A percentile compares a stretch with the other conserved stretches of the same genome.
These are phyloP conservation scores for Fusarium sp. DNA, from an alignment of 2,329 filamentous ascomycete genomes.

Conservation along the genomic window DNA sequence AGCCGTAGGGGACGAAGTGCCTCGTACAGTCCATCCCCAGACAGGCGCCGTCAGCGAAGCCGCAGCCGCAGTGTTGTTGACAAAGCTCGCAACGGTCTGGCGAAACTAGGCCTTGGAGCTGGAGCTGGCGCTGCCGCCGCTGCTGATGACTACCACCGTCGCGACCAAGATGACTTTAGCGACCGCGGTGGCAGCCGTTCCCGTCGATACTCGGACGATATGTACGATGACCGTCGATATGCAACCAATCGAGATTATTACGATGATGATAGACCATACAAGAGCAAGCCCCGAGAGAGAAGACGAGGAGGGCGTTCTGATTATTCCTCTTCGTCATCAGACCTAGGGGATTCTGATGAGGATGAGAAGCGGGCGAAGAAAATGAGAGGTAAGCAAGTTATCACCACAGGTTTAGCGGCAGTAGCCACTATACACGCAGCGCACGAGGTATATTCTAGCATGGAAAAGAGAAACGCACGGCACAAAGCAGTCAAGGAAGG, in stretches of 20 bases:
- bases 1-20: constrained; percentile 63
- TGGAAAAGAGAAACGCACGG: constrained; percentile 63
- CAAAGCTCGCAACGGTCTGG: constrained; percentile 66
- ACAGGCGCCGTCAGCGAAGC: constrained; percentile 56
- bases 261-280: constrained; percentile 56
- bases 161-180: constrained; percentile 56
- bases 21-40: constrained; percentile 53
- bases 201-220: constrained; percentile 52
- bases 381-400: constrained; percentile 69
- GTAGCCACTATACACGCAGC: constrained; percentile 69
- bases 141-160: constrained; percentile 49
- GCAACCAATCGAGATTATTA: constrained; percentile 53
- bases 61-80: constrained; percentile 73
- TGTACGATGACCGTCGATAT: constrained; percentile 56
- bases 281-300: constrained; percentile 51
- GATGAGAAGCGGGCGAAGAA: constrained; percentile 63
- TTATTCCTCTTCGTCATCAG: constrained; percentile 60
- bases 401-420: constrained; percentile 64
- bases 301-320: constrained; percentile 53
- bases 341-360: constrained; percentile 65
- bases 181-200: constrained; percentile 52
- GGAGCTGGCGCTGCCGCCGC: constrained; percentile 42
- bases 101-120: constrained; percentile 67
- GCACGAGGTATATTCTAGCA: constrained; percentile 65
- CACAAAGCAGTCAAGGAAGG: constrained; percentile 64